A percentile compares a stretch with the other conserved stretches of the same genome.
phyloP scores from a whole-genome alignment of 1,284 basidiomycete genomes.

The Apiotrichum laibachii region DNA sequence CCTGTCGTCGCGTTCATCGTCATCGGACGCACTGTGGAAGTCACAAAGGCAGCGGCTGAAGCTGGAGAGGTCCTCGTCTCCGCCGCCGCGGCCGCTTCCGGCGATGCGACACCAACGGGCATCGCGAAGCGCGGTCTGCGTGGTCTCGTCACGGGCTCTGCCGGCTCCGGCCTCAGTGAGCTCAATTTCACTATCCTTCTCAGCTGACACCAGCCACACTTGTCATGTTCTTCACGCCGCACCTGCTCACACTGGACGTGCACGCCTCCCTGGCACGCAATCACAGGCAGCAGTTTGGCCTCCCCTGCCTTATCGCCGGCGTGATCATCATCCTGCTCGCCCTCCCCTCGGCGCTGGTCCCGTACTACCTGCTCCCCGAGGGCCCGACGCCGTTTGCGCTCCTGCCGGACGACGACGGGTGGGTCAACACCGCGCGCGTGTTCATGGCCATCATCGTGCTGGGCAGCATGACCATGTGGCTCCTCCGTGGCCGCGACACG shows the following conservation, averaged over 20 bases:
- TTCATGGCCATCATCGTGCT: slow-evolving; percentile 40
- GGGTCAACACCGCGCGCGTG: slow-evolving; percentile 49
- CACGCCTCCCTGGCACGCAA: slow-evolving; percentile 42
- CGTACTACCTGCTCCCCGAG: slow-evolving; percentile 48
- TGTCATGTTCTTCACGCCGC: slow-evolving; percentile 48
- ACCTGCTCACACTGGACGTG: slow-evolving; percentile 48
- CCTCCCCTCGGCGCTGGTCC: slow-evolving; percentile 50
- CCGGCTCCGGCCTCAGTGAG: slow-evolving; percentile 47
- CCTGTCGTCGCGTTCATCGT: slow-evolving; percentile 48
- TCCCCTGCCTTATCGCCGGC: slow-evolving; percentile 42
- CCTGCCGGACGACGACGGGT: slow-evolving; percentile 42
- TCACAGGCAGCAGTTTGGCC: slow-evolving; percentile 40
- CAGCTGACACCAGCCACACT: slow-evolving; percentile 38
- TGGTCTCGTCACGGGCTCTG: slow-evolving; percentile 35
- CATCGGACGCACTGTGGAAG: slow-evolving; percentile 49
- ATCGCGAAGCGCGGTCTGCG: slow-evolving; percentile 22
- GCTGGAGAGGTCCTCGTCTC: slow-evolving; percentile 5
- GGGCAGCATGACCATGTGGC: slow-evolving; percentile 42
- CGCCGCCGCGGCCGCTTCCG: not conserved
- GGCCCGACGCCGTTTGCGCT: slow-evolving; percentile 35
- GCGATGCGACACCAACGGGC: not conserved
- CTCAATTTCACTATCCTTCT: not conserved
- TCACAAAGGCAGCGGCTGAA: slow-evolving; percentile 37
- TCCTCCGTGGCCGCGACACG: slow-evolving; percentile 47
- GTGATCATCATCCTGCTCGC: slow-evolving; percentile 39